Conservation (phyloP, 2,329 filamentous ascomycete genomes). For the Proliferodiscus dingleyae region DNA sequence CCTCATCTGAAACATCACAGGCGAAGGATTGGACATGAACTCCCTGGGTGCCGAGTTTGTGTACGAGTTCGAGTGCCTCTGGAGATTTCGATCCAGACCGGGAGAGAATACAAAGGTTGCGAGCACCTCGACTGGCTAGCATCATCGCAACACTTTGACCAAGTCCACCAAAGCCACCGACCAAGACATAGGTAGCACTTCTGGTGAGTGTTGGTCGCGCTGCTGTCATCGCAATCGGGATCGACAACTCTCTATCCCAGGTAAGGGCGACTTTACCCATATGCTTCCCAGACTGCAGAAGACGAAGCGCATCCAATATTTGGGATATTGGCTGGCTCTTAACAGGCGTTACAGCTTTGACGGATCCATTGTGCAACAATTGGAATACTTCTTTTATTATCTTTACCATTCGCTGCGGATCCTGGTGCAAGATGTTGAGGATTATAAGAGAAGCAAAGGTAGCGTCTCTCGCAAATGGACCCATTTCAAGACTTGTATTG, state of each 20-base stretch:
- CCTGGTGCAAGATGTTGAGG: neutral
- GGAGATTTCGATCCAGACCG: constrained; percentile 12
- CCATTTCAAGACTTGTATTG: constrained; percentile 28
- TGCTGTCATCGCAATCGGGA: too few species aligned
- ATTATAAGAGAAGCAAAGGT: constrained; percentile 37
- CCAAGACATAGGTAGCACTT: constrained; percentile 21
- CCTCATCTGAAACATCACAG: constrained; percentile 44
- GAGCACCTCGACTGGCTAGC: constrained; percentile 23
- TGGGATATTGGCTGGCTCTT: constrained; percentile 6
- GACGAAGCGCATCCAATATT: constrained; percentile 8
- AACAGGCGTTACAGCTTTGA: neutral
- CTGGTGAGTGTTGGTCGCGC: too few species aligned
- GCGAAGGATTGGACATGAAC: constrained; percentile 39
- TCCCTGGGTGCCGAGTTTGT: constrained; percentile 22
- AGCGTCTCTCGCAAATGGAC: constrained; percentile 34
- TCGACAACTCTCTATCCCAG: neutral
- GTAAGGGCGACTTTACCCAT: constrained; percentile 12
- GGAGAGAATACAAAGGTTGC: constrained; percentile 28
- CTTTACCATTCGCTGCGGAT: neutral
- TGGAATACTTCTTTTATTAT: neutral
- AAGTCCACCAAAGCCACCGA: constrained; percentile 29
- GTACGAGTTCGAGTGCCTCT: constrained; percentile 5
- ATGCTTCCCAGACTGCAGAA: constrained; percentile 14
- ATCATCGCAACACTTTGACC: constrained; percentile 22
- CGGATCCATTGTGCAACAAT: neutral